Conservation (phyloP, 2,329 filamentous ascomycete species). For the Thelonectria rubi region DNA sequence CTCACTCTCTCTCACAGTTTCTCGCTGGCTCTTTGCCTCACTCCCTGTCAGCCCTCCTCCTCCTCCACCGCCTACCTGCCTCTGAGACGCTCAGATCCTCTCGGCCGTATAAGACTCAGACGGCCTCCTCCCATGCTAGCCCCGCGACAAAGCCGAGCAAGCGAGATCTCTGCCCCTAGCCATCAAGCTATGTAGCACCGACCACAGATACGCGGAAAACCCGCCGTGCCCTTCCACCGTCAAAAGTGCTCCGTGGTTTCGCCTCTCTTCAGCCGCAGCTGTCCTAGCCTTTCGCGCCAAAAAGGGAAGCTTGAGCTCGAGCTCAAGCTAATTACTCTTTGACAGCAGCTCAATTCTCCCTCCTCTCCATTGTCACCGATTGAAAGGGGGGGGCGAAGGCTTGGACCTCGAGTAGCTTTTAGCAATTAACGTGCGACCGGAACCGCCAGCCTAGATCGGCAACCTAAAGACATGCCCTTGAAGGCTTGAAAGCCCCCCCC, state of each 20-base stretch:
- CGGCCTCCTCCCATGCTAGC: background rate
- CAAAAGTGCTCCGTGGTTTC: constrained; percentile 2
- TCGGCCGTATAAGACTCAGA: constrained; percentile 1
- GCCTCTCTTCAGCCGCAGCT: constrained; percentile 4
- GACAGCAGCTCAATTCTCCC: too few species aligned
- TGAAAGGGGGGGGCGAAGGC: too few species aligned
- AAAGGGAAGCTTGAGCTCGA: too few species aligned
- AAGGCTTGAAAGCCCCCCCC: background rate
- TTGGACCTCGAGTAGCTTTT: background rate
- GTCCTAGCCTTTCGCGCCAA: background rate
- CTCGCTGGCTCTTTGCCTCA: background rate
- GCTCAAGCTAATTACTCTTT: too few species aligned
- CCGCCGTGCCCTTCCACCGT: background rate
- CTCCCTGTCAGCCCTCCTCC: background rate
- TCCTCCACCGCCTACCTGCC: background rate
- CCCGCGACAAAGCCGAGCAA: constrained; percentile 12
- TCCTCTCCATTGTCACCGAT: too few species aligned
- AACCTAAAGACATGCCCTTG: constrained; percentile 4
- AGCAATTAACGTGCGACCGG: constrained; percentile 24
- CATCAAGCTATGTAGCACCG: background rate
- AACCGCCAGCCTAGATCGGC: constrained; percentile 17
- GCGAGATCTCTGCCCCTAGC: constrained; percentile 9
- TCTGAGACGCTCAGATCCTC: constrained; percentile 1
- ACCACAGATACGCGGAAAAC: constrained; percentile 8
- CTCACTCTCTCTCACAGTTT: background rate